Base-by-base conservation (phyloP, 805 yeast species). In the Nadsonia fulvescens region DNA sequence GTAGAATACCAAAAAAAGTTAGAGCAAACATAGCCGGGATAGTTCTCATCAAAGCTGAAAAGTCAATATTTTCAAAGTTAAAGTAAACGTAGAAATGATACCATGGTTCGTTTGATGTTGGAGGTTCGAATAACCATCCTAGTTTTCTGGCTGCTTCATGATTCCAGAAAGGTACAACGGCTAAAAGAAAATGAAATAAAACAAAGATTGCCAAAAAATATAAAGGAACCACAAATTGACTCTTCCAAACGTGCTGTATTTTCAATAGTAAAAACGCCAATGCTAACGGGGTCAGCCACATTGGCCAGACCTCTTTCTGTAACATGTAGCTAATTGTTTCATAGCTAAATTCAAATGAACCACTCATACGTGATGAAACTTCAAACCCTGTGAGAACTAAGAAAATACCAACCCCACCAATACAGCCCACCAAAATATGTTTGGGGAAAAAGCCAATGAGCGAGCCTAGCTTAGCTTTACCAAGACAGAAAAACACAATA, bases 391-490 rank as follows among this genome's bases (percentile, higher is more conserved):
- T 89, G 1, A 78, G 72, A 2, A 82, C 56, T 25, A 89, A 56
- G 49, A 89, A 89, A 52, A 78, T 83, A 5, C 98, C 98, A 25
- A 89, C 98, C 42, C 98, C 98, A 20, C 98, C 98, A 39, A 89
- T 83, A 46, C 96, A 89, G 2, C 98, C 98, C 18, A 89, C 89
- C 15, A 89, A 59, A 30, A 89, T 86, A 49, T 89, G 98, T 34
- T 95, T 61, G 1, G 98, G 98, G 58, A 89, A 89, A 46, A 82
- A 89, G 0, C 93, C 93, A 12, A 86, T 93, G 12, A 89, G 53
- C 16, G 78, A 65, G 5, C 98, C 98, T 18, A 89, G 53, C 32
- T 60, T 65, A 42, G 78, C 66, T 40, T 69, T 73, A 5, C 98
- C 98, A 22, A 89, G 56, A 1, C 62, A 23, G 37, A 65, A 69